phyloP scores from a whole-genome alignment of 768 basidiomycete genomes.

The Dacryopinax spathularia region DNA sequence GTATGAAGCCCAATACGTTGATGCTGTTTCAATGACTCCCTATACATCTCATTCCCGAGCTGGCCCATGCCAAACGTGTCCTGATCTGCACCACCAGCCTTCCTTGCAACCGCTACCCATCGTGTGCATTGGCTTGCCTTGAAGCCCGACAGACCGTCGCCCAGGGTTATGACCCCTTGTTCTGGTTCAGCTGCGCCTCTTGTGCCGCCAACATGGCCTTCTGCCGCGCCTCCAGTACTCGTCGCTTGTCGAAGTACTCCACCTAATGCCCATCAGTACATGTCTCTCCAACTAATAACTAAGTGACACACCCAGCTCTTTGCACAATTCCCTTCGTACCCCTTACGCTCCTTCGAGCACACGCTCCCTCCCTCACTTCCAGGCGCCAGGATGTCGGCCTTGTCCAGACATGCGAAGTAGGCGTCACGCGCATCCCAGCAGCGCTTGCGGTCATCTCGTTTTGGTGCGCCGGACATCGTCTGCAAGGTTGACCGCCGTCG shows the following conservation, averaged over 20 bases:
- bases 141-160: not conserved
- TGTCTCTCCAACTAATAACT: constrained; percentile 17
- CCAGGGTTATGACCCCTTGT: not conserved
- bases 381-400: constrained; percentile 48
- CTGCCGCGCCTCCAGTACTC: constrained; percentile 67
- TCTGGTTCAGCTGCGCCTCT: constrained; percentile 20
- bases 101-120: not conserved
- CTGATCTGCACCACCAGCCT: no score
- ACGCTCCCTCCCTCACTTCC: constrained; percentile 47
- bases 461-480: no score
- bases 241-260: constrained; percentile 86
- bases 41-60: no score
- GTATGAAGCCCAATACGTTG: no score
- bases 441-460: constrained; percentile 51
- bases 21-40: no score
- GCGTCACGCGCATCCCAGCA: constrained; percentile 80
- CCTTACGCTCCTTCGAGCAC: constrained; percentile 42
- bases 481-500: no score
- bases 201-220: constrained; percentile 48
- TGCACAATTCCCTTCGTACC: constrained; percentile 63
- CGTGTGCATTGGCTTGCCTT: no score
- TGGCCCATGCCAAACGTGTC: no score
- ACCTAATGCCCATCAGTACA: constrained; percentile 37
- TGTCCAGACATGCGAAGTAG: constrained; percentile 77
- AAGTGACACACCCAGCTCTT: constrained; percentile 59